Evolutionary conservation across 495 filamentous ascomycete genomes (phyloP).

Genomic region (Evansstolkia leycettana): DNA sequence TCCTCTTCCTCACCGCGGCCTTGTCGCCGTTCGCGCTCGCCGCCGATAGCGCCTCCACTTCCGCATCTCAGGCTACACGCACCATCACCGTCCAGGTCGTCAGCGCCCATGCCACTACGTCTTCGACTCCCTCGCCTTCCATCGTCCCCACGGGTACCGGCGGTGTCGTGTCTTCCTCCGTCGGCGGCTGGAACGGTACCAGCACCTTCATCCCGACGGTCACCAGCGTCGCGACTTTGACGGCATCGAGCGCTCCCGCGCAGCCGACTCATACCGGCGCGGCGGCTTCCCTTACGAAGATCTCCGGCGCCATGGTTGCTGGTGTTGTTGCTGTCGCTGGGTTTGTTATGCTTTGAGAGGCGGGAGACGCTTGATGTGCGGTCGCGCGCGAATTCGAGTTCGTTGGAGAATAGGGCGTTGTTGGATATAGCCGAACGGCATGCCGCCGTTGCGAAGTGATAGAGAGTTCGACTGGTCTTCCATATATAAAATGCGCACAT

Average conservation of each 20-base stretch:
- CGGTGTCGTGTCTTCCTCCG: conserved; percentile 3
- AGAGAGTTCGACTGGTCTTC: no score
- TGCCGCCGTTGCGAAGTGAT: no score
- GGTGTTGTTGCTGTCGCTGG: conserved; percentile 33
- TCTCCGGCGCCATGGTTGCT: conserved; percentile 21
- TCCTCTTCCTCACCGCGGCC: conserved; percentile 18
- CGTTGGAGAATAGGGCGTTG: no score
- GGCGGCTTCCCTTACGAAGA: conserved; percentile 13
- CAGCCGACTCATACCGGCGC: conserved; percentile 5
- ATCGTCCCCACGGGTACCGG: conserved; percentile 5
- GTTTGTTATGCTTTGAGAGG: conserved; percentile 27
- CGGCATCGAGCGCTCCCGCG: conserved; percentile 4
- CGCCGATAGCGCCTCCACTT: conserved; percentile 12
- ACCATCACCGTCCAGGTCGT: conserved; percentile 24
- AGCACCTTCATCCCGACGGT: conserved; percentile 10
- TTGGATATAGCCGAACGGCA: no score
- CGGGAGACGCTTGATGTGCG: no score
- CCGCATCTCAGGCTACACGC: conserved; percentile 10
- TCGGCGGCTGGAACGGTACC: no score
- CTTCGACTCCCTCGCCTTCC: conserved; percentile 11
- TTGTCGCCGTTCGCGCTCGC: conserved; percentile 22
- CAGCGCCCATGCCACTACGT: conserved; percentile 16
- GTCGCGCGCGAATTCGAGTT: no score
- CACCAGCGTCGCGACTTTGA: conserved; percentile 7
- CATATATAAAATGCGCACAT: no score